phyloP scores from a whole-genome alignment of 495 filamentous ascomycete species.

The Talaromyces liani region DNA sequence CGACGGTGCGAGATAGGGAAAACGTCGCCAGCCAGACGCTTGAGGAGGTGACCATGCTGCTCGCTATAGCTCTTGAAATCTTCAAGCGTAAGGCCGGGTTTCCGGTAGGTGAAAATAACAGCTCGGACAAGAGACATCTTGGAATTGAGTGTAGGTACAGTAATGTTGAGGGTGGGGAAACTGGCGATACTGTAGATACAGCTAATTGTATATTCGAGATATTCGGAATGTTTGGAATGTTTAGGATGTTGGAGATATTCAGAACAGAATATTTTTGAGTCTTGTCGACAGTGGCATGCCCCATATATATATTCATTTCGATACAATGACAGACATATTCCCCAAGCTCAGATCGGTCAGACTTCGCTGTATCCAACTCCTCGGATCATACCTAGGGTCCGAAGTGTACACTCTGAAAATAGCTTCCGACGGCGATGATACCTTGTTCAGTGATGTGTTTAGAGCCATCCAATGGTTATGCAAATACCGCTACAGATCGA shows the following conservation, averaged over 20 bases:
- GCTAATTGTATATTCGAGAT: not conserved
- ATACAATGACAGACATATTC: not conserved
- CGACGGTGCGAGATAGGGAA: slow-evolving; percentile 2
- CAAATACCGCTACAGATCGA: not conserved
- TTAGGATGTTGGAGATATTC: not conserved
- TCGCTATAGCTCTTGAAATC: not conserved
- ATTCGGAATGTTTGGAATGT: not conserved
- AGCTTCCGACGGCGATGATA: not conserved
- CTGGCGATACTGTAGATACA: not conserved
- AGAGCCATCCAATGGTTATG: not conserved
- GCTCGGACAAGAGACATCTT: not conserved
- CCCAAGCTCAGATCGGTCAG: not conserved
- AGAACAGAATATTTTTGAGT: not conserved
- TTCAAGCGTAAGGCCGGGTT: not conserved
- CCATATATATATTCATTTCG: not conserved
- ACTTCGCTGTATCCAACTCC: not conserved
- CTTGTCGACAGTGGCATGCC: not conserved
- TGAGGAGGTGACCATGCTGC: not conserved
- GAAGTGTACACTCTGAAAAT: not conserved
- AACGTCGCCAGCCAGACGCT: not conserved
- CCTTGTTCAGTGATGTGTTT: not conserved
- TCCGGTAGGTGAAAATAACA: not conserved
- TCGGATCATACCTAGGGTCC: not conserved
- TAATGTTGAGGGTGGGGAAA: not conserved
- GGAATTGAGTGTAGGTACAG: not conserved